phyloP scores from a whole-genome alignment of 208 protist species.

The Acanthamoeba healyi region DNA sequence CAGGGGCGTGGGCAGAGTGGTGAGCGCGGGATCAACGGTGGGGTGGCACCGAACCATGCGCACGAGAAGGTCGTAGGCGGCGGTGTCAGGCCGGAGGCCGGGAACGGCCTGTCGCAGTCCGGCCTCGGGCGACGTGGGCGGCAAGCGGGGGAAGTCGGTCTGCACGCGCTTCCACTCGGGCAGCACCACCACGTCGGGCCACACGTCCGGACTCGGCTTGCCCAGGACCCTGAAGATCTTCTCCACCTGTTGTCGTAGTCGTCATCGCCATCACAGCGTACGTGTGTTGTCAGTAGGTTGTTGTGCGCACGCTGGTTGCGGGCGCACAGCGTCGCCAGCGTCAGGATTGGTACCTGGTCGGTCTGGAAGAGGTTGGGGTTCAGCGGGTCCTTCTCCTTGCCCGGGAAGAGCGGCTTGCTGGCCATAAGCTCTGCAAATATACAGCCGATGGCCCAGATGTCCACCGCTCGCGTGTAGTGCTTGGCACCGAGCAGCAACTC shows the following conservation, averaged over 20 bases:
- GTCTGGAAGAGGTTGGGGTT: slow-evolving; percentile 74
- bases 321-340: too few species aligned
- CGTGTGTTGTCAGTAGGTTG: too few species aligned
- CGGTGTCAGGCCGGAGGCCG: not conserved
- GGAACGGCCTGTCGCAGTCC: slow-evolving; percentile 1
- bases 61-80: slow-evolving; percentile 37
- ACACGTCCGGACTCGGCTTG: slow-evolving; percentile 74
- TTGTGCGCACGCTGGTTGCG: too few species aligned
- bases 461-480: slow-evolving; percentile 77
- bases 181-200: slow-evolving; percentile 78
- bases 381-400: slow-evolving; percentile 71
- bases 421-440: slow-evolving; percentile 93
- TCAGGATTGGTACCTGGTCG: slow-evolving; percentile 47
- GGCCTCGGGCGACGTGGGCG: not conserved
- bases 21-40: too few species aligned
- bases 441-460: slow-evolving; percentile 95
- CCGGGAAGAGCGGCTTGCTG: slow-evolving; percentile 62
- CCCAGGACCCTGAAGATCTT: slow-evolving; percentile 83
- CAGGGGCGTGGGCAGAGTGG: too few species aligned
- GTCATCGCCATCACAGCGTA: too few species aligned
- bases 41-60: slow-evolving; percentile 63
- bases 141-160: slow-evolving; percentile 17
- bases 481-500: slow-evolving; percentile 85
- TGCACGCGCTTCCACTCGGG: slow-evolving; percentile 78
- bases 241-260: slow-evolving; percentile 58